Evolutionary conservation across 2,329 filamentous ascomycete genomes (phyloP).

Genomic region (Epichloe bromicola): DNA sequence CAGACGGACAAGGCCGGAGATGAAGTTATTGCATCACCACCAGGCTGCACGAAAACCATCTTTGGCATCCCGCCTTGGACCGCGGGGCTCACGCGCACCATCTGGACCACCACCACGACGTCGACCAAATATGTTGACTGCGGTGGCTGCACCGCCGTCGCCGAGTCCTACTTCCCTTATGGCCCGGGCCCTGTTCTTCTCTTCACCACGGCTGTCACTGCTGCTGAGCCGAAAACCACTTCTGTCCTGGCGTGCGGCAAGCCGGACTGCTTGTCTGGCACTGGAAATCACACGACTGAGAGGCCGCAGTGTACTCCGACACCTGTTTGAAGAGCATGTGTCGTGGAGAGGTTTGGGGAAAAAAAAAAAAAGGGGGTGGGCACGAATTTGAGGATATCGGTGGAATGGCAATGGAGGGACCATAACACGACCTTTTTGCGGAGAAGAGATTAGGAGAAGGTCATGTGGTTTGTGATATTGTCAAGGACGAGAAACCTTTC

Average conservation of each 20-base stretch:
- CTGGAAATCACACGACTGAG: neutral
- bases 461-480: too few relatives aligned
- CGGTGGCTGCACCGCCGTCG: constrained; percentile 11
- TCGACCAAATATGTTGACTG: constrained; percentile 13
- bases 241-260: constrained; percentile 5
- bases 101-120: constrained; percentile 16
- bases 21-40: too few relatives aligned
- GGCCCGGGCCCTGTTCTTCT: constrained; percentile 11
- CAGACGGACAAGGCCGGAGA: neutral
- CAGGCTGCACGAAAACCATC: constrained; percentile 8
- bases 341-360: too few relatives aligned
- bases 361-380: too few relatives aligned
- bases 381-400: too few relatives aligned
- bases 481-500: too few relatives aligned
- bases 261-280: neutral
- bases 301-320: neutral
- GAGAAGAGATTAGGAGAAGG: neutral
- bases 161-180: neutral
- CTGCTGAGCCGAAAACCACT: constrained; percentile 2
- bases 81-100: constrained; percentile 11
- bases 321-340: too few relatives aligned
- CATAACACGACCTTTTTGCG: neutral
- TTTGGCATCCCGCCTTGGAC: constrained; percentile 5
- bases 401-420: too few relatives aligned
- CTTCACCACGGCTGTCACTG: constrained; percentile 13